Conservation (phyloP, 139 green algal genomes). For the Raphidocelis subcapitata region DNA sequence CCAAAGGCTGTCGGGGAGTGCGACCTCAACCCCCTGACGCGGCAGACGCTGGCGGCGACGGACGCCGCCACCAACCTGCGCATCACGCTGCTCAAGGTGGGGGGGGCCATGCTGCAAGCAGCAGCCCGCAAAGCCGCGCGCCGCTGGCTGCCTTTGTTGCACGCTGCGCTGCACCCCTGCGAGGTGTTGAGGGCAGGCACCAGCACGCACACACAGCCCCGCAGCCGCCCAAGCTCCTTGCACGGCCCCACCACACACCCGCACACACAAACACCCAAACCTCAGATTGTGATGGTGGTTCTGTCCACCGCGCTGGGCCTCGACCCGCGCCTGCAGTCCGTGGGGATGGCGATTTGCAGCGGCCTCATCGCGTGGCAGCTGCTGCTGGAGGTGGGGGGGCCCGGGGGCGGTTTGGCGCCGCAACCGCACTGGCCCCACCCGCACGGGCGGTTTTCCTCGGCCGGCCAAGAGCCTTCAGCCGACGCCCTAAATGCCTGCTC, state of each 20-base stretch:
- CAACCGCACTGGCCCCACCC: neutral
- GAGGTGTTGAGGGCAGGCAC: too few relatives aligned
- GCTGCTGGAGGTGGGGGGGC: neutral
- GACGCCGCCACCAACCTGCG: neutral
- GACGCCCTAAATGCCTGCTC: neutral
- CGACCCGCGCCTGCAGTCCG: neutral
- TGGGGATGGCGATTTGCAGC: conserved; percentile 19
- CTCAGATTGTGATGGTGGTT: conserved; percentile 15
- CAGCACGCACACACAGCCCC: too few relatives aligned
- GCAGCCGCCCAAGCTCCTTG: too few relatives aligned
- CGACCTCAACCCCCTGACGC: conserved; percentile 17
- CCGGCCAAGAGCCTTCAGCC: neutral
- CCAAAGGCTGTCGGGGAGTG: conserved; percentile 25
- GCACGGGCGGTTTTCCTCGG: neutral
- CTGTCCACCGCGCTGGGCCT: neutral
- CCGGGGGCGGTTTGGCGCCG: neutral
- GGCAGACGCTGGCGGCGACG: conserved; percentile 7
- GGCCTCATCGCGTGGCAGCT: conserved; percentile 4
- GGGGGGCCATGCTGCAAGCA: too few relatives aligned
- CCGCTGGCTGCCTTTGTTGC: too few relatives aligned
- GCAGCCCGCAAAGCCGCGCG: too few relatives aligned
- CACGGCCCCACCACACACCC: too few relatives aligned
- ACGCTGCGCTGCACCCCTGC: too few relatives aligned
- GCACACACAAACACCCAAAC: too few relatives aligned
- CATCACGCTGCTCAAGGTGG: conserved; percentile 14